These are phyloP conservation scores for Candida michaelii DNA, from an alignment of 805 yeast genomes.

Conservation along the genomic window DNA sequence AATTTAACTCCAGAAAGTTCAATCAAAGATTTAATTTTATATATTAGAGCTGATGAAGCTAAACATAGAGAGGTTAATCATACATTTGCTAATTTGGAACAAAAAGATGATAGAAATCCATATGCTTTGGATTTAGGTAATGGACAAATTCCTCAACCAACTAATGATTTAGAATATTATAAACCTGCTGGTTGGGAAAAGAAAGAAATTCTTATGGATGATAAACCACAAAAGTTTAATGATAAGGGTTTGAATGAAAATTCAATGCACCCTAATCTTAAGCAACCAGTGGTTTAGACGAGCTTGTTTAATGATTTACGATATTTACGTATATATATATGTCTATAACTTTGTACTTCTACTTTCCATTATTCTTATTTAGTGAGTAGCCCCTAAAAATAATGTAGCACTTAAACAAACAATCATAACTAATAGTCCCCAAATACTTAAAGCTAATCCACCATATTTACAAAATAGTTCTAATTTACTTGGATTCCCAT, in stretches of 20 bases:
- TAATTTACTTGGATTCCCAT: conserved; percentile 24
- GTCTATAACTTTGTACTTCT: too few relatives aligned
- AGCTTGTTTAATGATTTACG: conserved; percentile 1
- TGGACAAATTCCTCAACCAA: conserved; percentile 35
- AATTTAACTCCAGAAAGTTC: conserved; percentile 49
- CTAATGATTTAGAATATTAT: conserved; percentile 29
- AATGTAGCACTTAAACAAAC: conserved; percentile 53
- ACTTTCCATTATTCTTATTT: too few relatives aligned
- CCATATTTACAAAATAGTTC: conserved; percentile 37
- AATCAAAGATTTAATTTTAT: conserved; percentile 57
- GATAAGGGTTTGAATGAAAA: too few relatives aligned
- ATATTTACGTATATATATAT: neutral
- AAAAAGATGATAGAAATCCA: conserved; percentile 61
- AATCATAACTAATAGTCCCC: conserved; percentile 58
- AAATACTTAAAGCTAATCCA: conserved; percentile 45
- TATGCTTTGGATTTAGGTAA: conserved; percentile 50
- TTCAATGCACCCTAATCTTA: too few relatives aligned
- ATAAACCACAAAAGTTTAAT: too few relatives aligned
- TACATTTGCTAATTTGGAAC: conserved; percentile 65
- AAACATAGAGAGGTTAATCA: conserved; percentile 80
- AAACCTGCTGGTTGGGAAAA: conserved; percentile 43
- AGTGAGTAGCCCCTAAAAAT: conserved; percentile 29
- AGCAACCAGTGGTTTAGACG: too few relatives aligned
- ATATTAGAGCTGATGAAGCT: conserved; percentile 74
- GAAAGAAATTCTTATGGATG: conserved; percentile 31